Evolutionary conservation across 805 yeast genomes (phyloP), one percentile per base, ranked within the genome.

Genomic region (Nakazawaea wyomingensis): DNA sequence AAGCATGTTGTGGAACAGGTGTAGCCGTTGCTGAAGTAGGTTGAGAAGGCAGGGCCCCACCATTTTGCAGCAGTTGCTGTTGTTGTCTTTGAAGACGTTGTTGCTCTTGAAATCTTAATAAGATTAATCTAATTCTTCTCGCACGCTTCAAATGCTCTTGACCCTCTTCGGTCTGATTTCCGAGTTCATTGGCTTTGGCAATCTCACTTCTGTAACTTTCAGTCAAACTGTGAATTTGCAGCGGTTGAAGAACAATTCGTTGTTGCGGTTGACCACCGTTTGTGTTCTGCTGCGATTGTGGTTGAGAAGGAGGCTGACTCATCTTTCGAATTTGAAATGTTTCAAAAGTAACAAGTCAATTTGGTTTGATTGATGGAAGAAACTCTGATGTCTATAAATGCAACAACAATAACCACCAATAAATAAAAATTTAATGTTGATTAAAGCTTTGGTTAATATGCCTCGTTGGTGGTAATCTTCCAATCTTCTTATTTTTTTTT

Each of bases 101-200:
- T 48, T 75, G 77, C 9, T 67, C 68, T 47, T 72, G 76, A 52
- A 74, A 78, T 43, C 73, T 75, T 39, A 80, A 64, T 54, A 83
- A 66, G 27, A 82, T 67, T 35, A 74, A 75, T 56, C 78, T 81
- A 49, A 83, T 78, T 43, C 72, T 73, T 34, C 82, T 79, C 3
- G 87, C 88, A 48, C 75, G 77, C 47, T 68, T 69, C 51, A 76
- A 61, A 51, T 82, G 82, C 48, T 78, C 80, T 51, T 76, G 74
- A 16, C 87, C 88, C 45, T 69, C 77, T 0, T 74, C 78, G 0
- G 81, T 71, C 20, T 72, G 76, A 27, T 69, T 68, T 3, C 87
- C 86, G 0, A 81, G 72, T 14, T 72, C 72, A 51, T 75, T 77
- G 1, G 88, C 89, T 51, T 75, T 73, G 18, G 76, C 77, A 26